A percentile compares a stretch with the other conserved stretches of the same genome.
Conservation (phyloP, 1,139 yeast species). For the Ogataea hybrid region DNA sequence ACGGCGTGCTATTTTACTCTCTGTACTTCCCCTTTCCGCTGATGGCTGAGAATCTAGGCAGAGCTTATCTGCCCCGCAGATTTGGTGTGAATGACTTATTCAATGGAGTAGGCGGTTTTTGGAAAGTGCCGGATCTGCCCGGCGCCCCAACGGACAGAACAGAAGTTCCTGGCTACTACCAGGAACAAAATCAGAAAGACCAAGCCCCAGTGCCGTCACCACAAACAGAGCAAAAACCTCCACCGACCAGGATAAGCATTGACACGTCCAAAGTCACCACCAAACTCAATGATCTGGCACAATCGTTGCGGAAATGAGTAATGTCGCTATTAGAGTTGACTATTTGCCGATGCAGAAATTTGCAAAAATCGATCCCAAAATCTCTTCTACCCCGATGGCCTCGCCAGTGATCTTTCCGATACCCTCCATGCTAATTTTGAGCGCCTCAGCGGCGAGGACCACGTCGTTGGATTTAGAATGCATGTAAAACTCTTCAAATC, state of each 20-base stretch:
- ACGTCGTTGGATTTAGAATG: conserved; percentile 62
- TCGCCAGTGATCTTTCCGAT: conserved; percentile 92
- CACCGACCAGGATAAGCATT: conserved; percentile 10
- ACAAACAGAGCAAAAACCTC: conserved; percentile 6
- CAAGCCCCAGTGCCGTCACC: neutral
- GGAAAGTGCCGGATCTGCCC: conserved; percentile 20
- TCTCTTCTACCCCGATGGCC: conserved; percentile 85
- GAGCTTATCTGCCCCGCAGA: conserved; percentile 49
- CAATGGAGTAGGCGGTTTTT: conserved; percentile 25
- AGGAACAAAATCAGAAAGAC: conserved; percentile 3
- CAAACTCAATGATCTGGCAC: conserved; percentile 3
- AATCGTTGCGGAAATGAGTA: conserved; percentile 1
- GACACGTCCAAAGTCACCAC: conserved; percentile 6
- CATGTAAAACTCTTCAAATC: conserved; percentile 58
- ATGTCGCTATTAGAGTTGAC: neutral
- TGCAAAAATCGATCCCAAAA: conserved; percentile 86
- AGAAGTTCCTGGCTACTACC: conserved; percentile 16
- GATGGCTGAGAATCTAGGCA: conserved; percentile 35
- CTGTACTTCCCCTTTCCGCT: conserved; percentile 43
- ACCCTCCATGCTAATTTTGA: conserved; percentile 76
- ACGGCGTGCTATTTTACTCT: conserved; percentile 38
- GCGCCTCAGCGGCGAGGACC: conserved; percentile 77
- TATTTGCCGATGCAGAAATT: conserved; percentile 93
- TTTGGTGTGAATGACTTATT: conserved; percentile 38
- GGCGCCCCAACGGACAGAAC: conserved; percentile 18